Conservation (phyloP, 2,329 filamentous ascomycete genomes). For the Aspergillus sp. region DNA sequence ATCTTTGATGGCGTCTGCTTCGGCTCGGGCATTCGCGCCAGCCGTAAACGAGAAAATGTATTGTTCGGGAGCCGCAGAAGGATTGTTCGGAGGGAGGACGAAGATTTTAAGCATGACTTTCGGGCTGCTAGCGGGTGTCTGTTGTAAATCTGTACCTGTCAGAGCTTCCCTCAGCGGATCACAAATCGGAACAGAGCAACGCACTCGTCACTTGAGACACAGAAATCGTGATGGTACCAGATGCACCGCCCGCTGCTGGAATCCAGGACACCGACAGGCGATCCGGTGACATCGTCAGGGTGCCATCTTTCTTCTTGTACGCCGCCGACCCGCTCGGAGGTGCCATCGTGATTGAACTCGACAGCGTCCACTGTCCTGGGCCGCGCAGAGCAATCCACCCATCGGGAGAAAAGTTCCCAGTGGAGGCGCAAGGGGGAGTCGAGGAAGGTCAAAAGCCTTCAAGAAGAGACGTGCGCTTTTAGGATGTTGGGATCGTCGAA, state of each 20-base stretch:
- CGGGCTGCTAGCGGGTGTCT: slow-evolving; percentile 82
- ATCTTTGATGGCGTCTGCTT: slow-evolving; percentile 86
- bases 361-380: slow-evolving; percentile 45
- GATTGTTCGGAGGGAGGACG: slow-evolving; percentile 62
- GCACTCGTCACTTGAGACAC: slow-evolving; percentile 82
- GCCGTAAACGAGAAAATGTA: slow-evolving; percentile 93
- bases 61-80: slow-evolving; percentile 56
- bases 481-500: slow-evolving; percentile 18
- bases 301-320: slow-evolving; percentile 97
- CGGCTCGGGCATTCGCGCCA: slow-evolving; percentile 70
- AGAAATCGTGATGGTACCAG: slow-evolving; percentile 69
- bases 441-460: slow-evolving; percentile 28
- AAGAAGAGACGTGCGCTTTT: slow-evolving; percentile 9
- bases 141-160: slow-evolving; percentile 74
- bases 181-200: slow-evolving; percentile 35
- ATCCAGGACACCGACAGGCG: slow-evolving; percentile 80
- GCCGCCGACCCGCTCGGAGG: slow-evolving; percentile 68
- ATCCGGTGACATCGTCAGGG: slow-evolving; percentile 74
- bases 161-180: background rate
- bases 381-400: slow-evolving; percentile 38
- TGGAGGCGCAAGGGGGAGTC: slow-evolving; percentile 20
- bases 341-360: slow-evolving; percentile 42
- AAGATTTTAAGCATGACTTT: slow-evolving; percentile 97
- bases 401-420: slow-evolving; percentile 36
- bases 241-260: slow-evolving; percentile 65